phyloP scores from a whole-genome alignment of 2,329 filamentous ascomycete species.

The Trichoderma sp. region DNA sequence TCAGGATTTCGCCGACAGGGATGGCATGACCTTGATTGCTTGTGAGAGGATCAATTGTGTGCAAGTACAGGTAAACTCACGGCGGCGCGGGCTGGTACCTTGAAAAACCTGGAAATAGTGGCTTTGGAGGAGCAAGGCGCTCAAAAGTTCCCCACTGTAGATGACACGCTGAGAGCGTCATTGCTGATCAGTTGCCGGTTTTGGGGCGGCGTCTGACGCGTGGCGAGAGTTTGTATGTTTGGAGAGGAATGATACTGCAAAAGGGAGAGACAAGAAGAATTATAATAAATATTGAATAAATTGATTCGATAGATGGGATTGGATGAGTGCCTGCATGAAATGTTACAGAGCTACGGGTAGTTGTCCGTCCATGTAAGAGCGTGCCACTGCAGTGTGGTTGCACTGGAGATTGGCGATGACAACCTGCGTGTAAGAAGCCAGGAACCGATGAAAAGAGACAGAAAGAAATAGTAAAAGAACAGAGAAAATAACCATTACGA shows the following conservation, averaged over 20 bases:
- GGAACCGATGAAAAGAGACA: neutral
- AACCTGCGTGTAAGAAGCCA: neutral
- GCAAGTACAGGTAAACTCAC: neutral
- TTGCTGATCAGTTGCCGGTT: conserved; percentile 15
- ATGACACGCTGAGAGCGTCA: conserved; percentile 10
- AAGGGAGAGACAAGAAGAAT: neutral
- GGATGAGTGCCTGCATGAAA: neutral
- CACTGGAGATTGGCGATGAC: neutral
- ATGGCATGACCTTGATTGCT: neutral
- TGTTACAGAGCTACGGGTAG: too few relatives aligned
- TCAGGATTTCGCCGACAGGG: neutral
- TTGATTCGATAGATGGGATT: neutral
- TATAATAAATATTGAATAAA: neutral
- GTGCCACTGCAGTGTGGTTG: neutral
- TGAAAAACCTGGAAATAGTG: conserved; percentile 2
- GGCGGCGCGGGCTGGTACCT: neutral
- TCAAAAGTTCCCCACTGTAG: neutral
- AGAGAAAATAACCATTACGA: neutral
- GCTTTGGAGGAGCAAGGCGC: neutral
- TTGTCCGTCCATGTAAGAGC: neutral
- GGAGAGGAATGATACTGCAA: neutral
- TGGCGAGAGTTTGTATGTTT: neutral
- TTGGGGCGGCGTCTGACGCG: neutral
- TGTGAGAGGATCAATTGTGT: neutral
- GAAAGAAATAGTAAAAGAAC: neutral